Evolutionary conservation across 2,329 filamentous ascomycete species (phyloP).

Genomic region (Pezicula carpinea): DNA sequence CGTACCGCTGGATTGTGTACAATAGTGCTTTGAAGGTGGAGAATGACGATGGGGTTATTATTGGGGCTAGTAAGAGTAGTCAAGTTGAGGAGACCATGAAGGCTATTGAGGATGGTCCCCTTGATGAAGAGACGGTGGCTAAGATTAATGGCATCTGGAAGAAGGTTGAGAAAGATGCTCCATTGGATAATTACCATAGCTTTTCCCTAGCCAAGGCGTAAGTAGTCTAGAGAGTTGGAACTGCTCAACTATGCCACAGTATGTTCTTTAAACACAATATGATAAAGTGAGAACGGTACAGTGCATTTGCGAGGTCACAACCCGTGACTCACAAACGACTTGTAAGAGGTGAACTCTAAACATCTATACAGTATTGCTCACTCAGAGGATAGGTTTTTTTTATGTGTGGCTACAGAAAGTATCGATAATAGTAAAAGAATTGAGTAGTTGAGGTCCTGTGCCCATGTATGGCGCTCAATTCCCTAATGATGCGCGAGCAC

Average conservation of each 20-base stretch:
- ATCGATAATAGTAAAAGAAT: too few relatives aligned
- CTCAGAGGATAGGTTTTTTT: too few relatives aligned
- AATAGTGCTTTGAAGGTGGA: slow-evolving; percentile 21
- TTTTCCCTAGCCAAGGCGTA: too few relatives aligned
- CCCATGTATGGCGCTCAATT: too few relatives aligned
- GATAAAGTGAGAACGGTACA: background rate
- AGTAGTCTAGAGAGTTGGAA: too few relatives aligned
- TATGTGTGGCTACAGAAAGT: too few relatives aligned
- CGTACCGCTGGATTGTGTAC: slow-evolving; percentile 29
- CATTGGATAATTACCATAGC: slow-evolving; percentile 6
- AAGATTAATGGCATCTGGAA: slow-evolving; percentile 13
- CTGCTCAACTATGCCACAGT: background rate
- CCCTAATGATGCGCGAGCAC: too few relatives aligned
- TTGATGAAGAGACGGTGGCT: slow-evolving; percentile 8
- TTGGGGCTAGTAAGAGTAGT: slow-evolving; percentile 13
- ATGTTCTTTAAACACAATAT: slow-evolving; percentile 7
- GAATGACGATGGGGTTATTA: slow-evolving; percentile 24
- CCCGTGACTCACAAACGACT: too few relatives aligned
- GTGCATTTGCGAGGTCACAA: too few relatives aligned
- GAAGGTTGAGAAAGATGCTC: slow-evolving; percentile 13
- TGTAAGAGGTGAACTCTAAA: too few relatives aligned
- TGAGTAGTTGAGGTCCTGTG: too few relatives aligned
- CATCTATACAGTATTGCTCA: too few relatives aligned
- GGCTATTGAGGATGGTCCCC: slow-evolving; percentile 9
- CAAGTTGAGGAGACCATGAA: slow-evolving; percentile 13